phyloP scores from a whole-genome alignment of 2,329 filamentous ascomycete genomes.

The Pseudophaeomoniella oleicola region DNA sequence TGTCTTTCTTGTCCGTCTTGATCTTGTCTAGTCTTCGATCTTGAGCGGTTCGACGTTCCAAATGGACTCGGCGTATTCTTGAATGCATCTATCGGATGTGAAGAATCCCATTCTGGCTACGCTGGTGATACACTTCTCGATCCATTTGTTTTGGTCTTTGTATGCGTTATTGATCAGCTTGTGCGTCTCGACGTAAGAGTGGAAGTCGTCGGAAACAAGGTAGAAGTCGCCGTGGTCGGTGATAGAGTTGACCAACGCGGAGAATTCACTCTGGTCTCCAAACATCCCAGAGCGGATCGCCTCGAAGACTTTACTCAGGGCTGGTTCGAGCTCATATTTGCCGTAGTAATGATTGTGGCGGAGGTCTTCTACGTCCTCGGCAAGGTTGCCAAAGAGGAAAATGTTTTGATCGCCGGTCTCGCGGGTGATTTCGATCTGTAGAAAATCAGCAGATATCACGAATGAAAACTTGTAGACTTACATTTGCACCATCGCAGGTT shows the following conservation, averaged over 20 bases:
- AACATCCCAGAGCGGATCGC: constrained; percentile 69
- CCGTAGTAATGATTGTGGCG: constrained; percentile 82
- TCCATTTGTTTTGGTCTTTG: constrained; percentile 82
- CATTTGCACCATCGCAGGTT: constrained; percentile 93
- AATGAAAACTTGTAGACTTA: constrained; percentile 32
- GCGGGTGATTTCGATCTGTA: constrained; percentile 84
- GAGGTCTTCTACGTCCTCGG: constrained; percentile 92
- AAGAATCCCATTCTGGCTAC: constrained; percentile 97
- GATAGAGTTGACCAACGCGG: constrained; percentile 70
- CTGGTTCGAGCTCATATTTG: constrained; percentile 59
- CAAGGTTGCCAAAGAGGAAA: constrained; percentile 92
- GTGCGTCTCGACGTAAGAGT: constrained; percentile 86
- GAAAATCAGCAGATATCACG: constrained; percentile 3
- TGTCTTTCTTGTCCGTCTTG: not conserved
- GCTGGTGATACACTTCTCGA: constrained; percentile 74
- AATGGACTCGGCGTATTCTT: constrained; percentile 91
- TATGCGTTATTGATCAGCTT: constrained; percentile 83
- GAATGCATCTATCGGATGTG: constrained; percentile 85
- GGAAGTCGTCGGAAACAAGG: constrained; percentile 93
- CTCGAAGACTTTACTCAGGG: constrained; percentile 68
- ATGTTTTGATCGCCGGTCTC: constrained; percentile 96
- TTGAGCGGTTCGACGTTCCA: constrained; percentile 86
- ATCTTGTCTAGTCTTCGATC: constrained; percentile 21
- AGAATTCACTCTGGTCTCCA: constrained; percentile 63
- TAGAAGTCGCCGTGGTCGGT: constrained; percentile 94